Base-by-base conservation (phyloP, 768 basidiomycete species). In the Mycena olivaceomarginata region DNA sequence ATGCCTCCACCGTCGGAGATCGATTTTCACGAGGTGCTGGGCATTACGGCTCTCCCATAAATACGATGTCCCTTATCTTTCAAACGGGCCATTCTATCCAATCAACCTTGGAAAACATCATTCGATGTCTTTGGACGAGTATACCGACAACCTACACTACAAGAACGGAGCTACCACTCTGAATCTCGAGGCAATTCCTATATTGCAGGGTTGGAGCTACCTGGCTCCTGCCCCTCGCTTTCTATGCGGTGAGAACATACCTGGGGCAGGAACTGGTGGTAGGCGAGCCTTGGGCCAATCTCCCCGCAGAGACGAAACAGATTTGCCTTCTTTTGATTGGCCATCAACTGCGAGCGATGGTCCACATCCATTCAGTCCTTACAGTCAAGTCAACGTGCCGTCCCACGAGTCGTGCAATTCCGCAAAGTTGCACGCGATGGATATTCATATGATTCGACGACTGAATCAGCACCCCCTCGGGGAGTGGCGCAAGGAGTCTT, bases 21-120 rank as follows among this genome's bases (percentile, higher is more conserved):
- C n/a, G 39, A 53, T 11, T 48, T 72, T 20, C 3, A 15, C 12
- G 46, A 13, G 1, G 46, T 64, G 5, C 9, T 72, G 12, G 70
- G 60, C 5, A 64, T 72, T 72, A 2, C 60, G 46, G 5, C 70
- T 72, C 31, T 51, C 70, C 8, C 70, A 72, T 57, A 72, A 72
- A 43, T 72, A 72, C 13, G 62, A 63, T 18, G 41, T 72, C 46
- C 11, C 18, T 5, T 72, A 72, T 53, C 70, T 64, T 64, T 31
- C 39, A 20, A 43, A 53, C 45, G 62, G n/a, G 70, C 70, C 18
- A 18, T 72, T 12, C 18, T 72, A 63, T 25, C 62, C 60, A 10
- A 39, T 41, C 0, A 51, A 64, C 0, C 12, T 72, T 4, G 7
- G 11, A 8, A 6, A 5, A 40, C 8, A 20, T 37, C 37, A 40